These are phyloP conservation scores for Chaetomiaceae sp. DNA, from an alignment of 2,329 filamentous ascomycete genomes.

Conservation along the genomic window DNA sequence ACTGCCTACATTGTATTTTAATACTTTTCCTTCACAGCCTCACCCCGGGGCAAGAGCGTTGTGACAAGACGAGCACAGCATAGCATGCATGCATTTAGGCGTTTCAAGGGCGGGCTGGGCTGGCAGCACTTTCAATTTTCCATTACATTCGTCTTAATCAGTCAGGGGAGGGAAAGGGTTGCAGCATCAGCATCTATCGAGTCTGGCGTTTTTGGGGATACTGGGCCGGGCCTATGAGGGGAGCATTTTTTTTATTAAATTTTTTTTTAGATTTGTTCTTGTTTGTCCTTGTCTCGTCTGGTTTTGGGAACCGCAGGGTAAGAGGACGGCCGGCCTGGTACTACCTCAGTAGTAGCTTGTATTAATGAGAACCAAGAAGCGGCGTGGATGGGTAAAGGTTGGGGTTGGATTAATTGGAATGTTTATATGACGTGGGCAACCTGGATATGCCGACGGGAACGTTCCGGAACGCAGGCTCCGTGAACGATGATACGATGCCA, in stretches of 20 bases:
- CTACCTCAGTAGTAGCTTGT: neutral
- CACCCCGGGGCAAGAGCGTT: neutral
- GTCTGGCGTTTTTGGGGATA: neutral
- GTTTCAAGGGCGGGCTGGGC: neutral
- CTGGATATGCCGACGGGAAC: too few species aligned
- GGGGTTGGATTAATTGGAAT: neutral
- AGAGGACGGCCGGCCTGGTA: neutral
- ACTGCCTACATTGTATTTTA: slow-evolving; percentile 5
- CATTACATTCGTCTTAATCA: neutral
- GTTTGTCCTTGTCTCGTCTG: neutral
- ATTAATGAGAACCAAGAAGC: slow-evolving; percentile 1
- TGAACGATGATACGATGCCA: too few species aligned
- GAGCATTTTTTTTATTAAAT: slow-evolving; percentile 2
- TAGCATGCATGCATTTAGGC: slow-evolving; percentile 4
- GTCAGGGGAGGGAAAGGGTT: too few species aligned
- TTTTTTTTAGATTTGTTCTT: neutral
- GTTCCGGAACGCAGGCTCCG: too few species aligned
- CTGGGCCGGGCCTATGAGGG: neutral
- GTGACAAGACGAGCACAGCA: neutral
- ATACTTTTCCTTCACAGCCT: neutral
- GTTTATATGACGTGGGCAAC: too few species aligned
- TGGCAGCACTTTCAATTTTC: neutral
- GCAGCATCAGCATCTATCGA: neutral
- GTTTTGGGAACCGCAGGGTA: neutral
- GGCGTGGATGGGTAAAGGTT: neutral